These are phyloP conservation scores for Bothriochloa decipiens DNA, from an alignment of 176 grass and related monocot species.

Conservation along the genomic window DNA sequence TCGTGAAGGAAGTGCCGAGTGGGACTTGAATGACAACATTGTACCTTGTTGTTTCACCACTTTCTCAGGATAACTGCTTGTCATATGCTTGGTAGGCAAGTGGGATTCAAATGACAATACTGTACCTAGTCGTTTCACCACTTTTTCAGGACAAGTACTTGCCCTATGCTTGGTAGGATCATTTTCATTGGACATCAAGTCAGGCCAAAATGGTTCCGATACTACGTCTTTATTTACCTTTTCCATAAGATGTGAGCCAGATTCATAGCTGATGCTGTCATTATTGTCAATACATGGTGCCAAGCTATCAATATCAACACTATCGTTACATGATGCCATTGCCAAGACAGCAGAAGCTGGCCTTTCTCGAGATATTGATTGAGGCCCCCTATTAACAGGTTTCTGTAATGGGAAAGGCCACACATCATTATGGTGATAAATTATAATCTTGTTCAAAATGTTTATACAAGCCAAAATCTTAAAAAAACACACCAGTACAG, in stretches of 20 bases:
- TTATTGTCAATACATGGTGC: conserved; percentile 7
- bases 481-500: not conserved
- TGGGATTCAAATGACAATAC: conserved; percentile 20
- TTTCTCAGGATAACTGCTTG: conserved; percentile 10
- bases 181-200: not conserved
- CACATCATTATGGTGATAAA: conserved; percentile 21
- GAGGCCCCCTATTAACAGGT: not conserved
- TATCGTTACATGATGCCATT: conserved; percentile 7
- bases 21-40: conserved; percentile 26
- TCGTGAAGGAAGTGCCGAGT: conserved; percentile 5
- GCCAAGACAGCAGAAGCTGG: conserved; percentile 5
- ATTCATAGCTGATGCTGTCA: conserved; percentile 1
- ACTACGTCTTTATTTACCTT: conserved; percentile 13
- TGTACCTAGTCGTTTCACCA: conserved; percentile 17
- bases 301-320: not conserved
- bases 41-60: conserved; percentile 10
- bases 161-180: conserved; percentile 9
- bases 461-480: not conserved
- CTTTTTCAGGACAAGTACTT: conserved; percentile 10
- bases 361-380: conserved; percentile 19
- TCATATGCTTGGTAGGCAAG: not conserved
- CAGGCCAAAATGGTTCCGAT: not conserved
- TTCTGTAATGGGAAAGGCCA: conserved; percentile 41
- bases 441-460: conserved; percentile 1
- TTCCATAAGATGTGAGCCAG: conserved; percentile 7